These are phyloP conservation scores for Pseudocercospora fuligena DNA, from an alignment of 2,329 filamentous ascomycete genomes.

Conservation along the genomic window DNA sequence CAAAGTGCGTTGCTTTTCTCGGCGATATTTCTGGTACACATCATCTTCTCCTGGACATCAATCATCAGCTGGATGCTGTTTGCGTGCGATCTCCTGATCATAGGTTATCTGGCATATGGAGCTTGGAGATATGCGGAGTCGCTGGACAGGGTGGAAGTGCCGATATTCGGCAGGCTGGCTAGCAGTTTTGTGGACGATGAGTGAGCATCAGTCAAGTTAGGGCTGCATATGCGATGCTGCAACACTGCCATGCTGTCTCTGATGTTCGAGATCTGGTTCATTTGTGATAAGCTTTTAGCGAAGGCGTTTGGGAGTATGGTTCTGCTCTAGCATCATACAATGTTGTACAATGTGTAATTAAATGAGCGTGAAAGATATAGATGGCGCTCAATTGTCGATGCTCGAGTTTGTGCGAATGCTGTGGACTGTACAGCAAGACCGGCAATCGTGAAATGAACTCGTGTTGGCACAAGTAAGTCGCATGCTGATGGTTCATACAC, in stretches of 20 bases:
- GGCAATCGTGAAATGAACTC: not conserved
- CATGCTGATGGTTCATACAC: not conserved
- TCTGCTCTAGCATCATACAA: not conserved
- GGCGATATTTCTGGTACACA: conserved; percentile 71
- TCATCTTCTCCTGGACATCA: conserved; percentile 83
- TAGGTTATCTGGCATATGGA: conserved; percentile 74
- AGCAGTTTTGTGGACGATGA: conserved; percentile 92
- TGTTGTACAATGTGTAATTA: not conserved
- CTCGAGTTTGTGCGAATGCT: not conserved
- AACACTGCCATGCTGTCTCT: not conserved
- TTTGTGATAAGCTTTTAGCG: not conserved
- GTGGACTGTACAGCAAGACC: not conserved
- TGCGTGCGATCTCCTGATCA: conserved; percentile 73
- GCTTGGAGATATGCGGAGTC: conserved; percentile 82
- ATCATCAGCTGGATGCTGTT: conserved; percentile 86
- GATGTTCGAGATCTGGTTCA: not conserved
- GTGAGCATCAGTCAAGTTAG: conserved; percentile 41
- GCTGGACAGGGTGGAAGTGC: conserved; percentile 76
- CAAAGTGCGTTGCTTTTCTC: conserved; percentile 57
- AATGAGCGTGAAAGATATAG: not conserved
- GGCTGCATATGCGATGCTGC: not conserved
- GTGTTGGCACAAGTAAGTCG: not conserved
- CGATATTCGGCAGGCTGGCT: conserved; percentile 82
- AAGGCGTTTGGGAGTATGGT: not conserved
- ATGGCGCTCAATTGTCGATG: not conserved